Conservation (phyloP, 768 basidiomycete genomes). For the Agaricus bisporus region DNA sequence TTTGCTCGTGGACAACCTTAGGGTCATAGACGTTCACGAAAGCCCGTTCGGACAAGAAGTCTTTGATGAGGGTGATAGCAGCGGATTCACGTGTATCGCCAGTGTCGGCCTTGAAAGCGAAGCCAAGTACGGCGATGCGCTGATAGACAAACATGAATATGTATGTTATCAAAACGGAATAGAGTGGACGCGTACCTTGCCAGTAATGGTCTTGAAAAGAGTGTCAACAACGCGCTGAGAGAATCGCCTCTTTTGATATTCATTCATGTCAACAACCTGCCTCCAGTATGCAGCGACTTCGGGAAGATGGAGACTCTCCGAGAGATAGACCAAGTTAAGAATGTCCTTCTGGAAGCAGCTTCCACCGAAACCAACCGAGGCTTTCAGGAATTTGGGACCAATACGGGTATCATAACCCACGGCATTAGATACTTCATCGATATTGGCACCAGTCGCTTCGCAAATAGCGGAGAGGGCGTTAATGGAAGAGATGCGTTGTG, state of each 20-base stretch:
- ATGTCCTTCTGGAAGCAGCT: slow-evolving; percentile 99
- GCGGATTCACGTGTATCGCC: slow-evolving; percentile 98
- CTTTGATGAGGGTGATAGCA: slow-evolving; percentile 87
- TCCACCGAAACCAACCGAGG: slow-evolving; percentile 95
- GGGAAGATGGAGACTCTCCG: slow-evolving; percentile 89
- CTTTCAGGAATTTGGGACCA: slow-evolving; percentile 93
- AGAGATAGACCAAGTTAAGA: slow-evolving; percentile 96
- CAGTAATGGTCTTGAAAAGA: slow-evolving; percentile 96
- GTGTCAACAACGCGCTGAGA: slow-evolving; percentile 95
- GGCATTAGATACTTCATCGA: slow-evolving; percentile 94
- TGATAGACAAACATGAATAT: slow-evolving; percentile 16
- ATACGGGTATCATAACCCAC: slow-evolving; percentile 91
- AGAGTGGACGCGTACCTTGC: slow-evolving; percentile 62
- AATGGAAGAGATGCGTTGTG: slow-evolving; percentile 97
- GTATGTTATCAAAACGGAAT: neutral
- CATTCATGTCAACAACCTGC: slow-evolving; percentile 97
- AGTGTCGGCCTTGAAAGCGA: slow-evolving; percentile 99
- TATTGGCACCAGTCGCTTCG: slow-evolving; percentile 97
- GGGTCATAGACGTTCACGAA: slow-evolving; percentile 89
- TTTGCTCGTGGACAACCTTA: slow-evolving; percentile 78
- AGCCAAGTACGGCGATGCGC: slow-evolving; percentile 95
- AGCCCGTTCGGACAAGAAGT: slow-evolving; percentile 90
- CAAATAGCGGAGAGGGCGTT: slow-evolving; percentile 98
- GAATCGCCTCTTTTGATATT: slow-evolving; percentile 96
- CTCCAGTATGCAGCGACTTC: slow-evolving; percentile 98